These are phyloP conservation scores for Leishmania mexicana DNA, from an alignment of 208 protist species.

Conservation along the genomic window DNA sequence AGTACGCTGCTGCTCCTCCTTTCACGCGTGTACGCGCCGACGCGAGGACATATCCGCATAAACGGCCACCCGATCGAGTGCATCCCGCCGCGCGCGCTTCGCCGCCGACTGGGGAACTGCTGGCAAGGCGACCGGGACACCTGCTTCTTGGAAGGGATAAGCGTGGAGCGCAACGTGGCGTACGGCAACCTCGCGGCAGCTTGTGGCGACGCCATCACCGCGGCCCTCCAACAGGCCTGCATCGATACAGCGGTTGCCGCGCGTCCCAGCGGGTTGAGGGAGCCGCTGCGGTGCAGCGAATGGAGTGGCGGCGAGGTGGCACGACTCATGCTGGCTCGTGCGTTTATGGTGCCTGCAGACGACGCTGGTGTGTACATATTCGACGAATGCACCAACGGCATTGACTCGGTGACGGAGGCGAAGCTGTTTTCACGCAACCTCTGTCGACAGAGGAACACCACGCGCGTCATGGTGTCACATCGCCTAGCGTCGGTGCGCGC, in stretches of 20 bases:
- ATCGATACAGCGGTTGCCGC: conserved; percentile 39
- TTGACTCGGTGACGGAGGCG: conserved; percentile 68
- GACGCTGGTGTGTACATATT: conserved; percentile 45
- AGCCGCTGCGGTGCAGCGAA: conserved; percentile 26
- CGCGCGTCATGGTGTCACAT: conserved; percentile 63
- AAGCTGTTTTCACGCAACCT: conserved; percentile 30
- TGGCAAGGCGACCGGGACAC: conserved; percentile 59
- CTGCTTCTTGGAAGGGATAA: conserved; percentile 55
- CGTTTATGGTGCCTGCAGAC: conserved; percentile 32
- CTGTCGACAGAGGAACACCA: not conserved
- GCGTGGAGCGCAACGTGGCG: conserved; percentile 64
- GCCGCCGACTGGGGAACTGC: conserved; percentile 55
- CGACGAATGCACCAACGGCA: conserved; percentile 71
- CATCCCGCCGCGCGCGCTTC: conserved; percentile 51
- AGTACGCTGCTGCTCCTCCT: conserved; percentile 70
- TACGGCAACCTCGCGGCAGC: conserved; percentile 51
- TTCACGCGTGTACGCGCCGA: conserved; percentile 55
- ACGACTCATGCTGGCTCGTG: conserved; percentile 63
- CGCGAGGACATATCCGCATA: conserved; percentile 53
- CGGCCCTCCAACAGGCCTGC: conserved; percentile 35
- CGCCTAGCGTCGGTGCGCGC: conserved; percentile 54
- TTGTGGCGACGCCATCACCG: conserved; percentile 20
- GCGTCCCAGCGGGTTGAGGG: conserved; percentile 40
- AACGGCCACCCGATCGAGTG: conserved; percentile 51
- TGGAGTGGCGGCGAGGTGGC: conserved; percentile 79